These are phyloP conservation scores for Lipomyces chichibuensis DNA, from an alignment of 805 yeast species.

Conservation along the genomic window DNA sequence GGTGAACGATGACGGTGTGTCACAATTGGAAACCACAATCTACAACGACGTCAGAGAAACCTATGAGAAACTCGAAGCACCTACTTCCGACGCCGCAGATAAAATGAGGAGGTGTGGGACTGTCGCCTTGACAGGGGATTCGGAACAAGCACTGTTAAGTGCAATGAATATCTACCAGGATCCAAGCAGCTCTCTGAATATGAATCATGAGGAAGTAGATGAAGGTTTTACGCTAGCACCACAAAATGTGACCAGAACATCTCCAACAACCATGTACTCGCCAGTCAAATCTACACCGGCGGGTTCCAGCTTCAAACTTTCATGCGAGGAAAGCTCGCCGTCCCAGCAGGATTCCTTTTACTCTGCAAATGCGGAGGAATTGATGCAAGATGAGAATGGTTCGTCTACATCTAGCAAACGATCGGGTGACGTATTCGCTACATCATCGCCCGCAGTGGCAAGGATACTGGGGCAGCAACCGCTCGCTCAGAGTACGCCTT, in stretches of 20 bases:
- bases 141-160: neutral
- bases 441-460: neutral
- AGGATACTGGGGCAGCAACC: conserved; percentile 6
- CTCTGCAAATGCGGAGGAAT: conserved; percentile 18
- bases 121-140: neutral
- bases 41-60: neutral
- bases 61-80: neutral
- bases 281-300: neutral
- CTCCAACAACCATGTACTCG: neutral
- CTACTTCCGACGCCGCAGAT: neutral
- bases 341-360: conserved; percentile 22
- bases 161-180: neutral
- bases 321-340: conserved; percentile 11
- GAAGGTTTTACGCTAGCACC: neutral
- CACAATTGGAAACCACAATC: conserved; percentile 9
- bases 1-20: conserved; percentile 2
- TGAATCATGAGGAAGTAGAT: neutral
- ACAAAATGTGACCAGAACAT: neutral
- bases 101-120: neutral
- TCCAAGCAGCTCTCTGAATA: neutral
- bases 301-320: conserved; percentile 1
- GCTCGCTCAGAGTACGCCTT: conserved; percentile 26
- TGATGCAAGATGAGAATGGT: neutral
- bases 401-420: neutral
- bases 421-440: neutral